Evolutionary conservation across 257 asterid species (phyloP), one percentile per base, ranked within the genome.

Genomic region (Lantana camara): DNA sequence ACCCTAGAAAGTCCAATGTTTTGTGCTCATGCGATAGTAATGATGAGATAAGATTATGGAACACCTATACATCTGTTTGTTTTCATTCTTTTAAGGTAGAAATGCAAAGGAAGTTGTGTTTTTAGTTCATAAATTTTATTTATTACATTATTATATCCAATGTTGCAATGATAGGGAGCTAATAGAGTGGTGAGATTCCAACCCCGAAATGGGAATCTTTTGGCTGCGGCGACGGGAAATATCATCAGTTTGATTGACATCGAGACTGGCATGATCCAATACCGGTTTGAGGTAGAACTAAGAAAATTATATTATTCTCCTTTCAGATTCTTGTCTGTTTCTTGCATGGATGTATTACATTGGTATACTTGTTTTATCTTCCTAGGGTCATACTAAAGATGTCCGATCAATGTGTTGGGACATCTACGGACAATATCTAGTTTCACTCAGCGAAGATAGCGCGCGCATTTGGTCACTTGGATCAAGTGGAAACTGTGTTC

Each of bases 201-300:
- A 65, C 77, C 85, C 21, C 78, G 40, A 30, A 37, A 7, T 0
- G 83, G 82, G 57, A 60, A 57, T 52, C 42, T 75, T 49, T 56
- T 77, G 70, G 91, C 91, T 23, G 71, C 78, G 32, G 70, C 78
- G 13, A 30, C 50, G 1, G 77, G 84, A 41, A 84, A 81, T n/a
- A 29, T 60, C 16, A 69, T 82, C 75, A 79, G 68, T 53, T 30
- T 79, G 34, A 53, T 84, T 60, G 79, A 79, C 34, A 60, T 77
- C 4, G 82, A 77, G 72, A 79, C 80, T 11, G 66, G 78, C 45
- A 64, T 1, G 13, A 57, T 60, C 23, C 51, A 60, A 1, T 14
- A 57, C 61, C 70, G 68, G 30, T 56, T 79, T 40, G 68, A 74
- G 85, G 85, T 84, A 79, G 24, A 30, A 30, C 37, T 45, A 10